Evolutionary conservation across 2,329 filamentous ascomycete species (phyloP).

Genomic region (Podosphaera xanthii): DNA sequence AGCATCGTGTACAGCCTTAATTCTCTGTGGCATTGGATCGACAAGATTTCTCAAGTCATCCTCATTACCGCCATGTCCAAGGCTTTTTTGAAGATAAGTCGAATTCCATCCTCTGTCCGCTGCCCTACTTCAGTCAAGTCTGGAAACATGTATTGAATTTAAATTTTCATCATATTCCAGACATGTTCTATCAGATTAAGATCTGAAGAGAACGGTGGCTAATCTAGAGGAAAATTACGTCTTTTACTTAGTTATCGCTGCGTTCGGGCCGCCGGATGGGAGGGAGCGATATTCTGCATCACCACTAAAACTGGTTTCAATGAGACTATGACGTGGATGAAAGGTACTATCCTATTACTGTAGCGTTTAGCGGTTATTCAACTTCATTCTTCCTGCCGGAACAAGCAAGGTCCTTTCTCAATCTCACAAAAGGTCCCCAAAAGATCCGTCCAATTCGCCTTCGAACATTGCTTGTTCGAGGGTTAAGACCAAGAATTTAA

Average conservation of each 20-base stretch:
- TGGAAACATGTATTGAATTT: constrained; percentile 3
- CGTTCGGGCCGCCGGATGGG: too few species aligned
- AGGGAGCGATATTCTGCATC: background rate
- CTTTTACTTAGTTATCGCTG: background rate
- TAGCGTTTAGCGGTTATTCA: background rate
- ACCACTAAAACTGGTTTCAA: background rate
- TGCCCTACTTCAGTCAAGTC: background rate
- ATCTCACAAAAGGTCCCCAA: background rate
- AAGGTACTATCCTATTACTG: background rate
- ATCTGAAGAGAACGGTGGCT: background rate
- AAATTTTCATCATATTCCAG: background rate
- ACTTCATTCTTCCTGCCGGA: background rate
- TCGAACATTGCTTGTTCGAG: background rate
- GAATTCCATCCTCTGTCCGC: background rate
- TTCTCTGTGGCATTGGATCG: too few species aligned
- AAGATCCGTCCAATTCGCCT: background rate
- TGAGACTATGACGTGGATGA: background rate
- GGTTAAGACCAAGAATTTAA: background rate
- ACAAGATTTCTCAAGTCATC: background rate
- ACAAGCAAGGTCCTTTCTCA: background rate
- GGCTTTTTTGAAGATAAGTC: constrained; percentile 4
- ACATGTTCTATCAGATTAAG: background rate
- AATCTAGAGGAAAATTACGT: background rate
- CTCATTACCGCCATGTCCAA: constrained; percentile 5
- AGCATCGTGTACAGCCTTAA: too few species aligned